These are phyloP conservation scores for Ormosia emarginata DNA, from an alignment of 306 rosid species.

Conservation along the genomic window DNA sequence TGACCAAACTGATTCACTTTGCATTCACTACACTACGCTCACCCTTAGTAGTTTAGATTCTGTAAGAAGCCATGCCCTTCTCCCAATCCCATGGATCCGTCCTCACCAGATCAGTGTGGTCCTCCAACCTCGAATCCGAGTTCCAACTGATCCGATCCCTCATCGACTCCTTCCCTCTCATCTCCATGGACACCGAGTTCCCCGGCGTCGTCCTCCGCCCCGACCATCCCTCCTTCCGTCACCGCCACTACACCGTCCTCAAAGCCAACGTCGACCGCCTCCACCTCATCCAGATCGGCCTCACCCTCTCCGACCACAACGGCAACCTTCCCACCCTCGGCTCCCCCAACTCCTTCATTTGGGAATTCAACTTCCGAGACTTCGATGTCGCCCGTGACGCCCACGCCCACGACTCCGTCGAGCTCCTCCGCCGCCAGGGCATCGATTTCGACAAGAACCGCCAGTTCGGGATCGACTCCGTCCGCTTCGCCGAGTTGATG, in stretches of 20 bases:
- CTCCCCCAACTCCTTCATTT: constrained; percentile 25
- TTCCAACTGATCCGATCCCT: constrained; percentile 40
- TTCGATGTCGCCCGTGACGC: constrained; percentile 56
- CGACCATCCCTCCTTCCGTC: background rate
- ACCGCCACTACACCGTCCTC: constrained; percentile 41
- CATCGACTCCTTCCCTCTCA: constrained; percentile 34
- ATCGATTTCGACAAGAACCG: constrained; percentile 55
- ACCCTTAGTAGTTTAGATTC: too few relatives aligned
- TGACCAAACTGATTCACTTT: too few relatives aligned
- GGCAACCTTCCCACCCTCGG: constrained; percentile 63
- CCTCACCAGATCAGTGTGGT: constrained; percentile 58
- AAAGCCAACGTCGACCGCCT: constrained; percentile 78
- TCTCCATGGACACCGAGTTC: constrained; percentile 83
- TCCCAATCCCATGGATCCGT: background rate
- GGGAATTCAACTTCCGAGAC: constrained; percentile 72
- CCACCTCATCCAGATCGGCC: constrained; percentile 65
- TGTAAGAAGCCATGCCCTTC: constrained; percentile 14
- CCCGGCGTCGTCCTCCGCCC: constrained; percentile 65
- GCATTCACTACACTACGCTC: too few relatives aligned
- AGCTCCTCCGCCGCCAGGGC: constrained; percentile 54
- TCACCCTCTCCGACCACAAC: constrained; percentile 44
- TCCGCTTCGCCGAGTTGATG: constrained; percentile 51
- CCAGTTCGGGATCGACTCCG: constrained; percentile 40
- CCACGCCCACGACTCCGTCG: constrained; percentile 59
- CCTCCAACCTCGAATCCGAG: constrained; percentile 50